Percentiles rank a stretch among this genome's conserved stretches.
Evolutionary conservation across 345 rosid species (phyloP).

Genomic region (Linum tenue): DNA sequence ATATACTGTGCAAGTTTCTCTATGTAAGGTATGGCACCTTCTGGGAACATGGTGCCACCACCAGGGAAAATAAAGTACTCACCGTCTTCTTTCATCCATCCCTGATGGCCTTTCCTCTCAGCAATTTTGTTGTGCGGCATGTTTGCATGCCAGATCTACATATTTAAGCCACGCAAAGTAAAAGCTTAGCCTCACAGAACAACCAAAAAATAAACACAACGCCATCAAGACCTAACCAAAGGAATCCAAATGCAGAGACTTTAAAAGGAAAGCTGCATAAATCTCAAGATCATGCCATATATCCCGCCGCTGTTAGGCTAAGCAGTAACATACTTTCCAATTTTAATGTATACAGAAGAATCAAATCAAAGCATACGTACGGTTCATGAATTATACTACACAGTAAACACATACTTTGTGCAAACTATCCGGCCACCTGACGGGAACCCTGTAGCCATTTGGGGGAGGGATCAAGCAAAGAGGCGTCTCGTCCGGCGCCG

Average conservation of each 20-base stretch:
- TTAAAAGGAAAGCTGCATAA: background rate
- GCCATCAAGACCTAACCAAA: background rate
- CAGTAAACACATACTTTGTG: slow-evolving; percentile 45
- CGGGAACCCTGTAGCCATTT: slow-evolving; percentile 60
- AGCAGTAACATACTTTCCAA: background rate
- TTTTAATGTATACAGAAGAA: background rate
- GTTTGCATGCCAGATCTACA: slow-evolving; percentile 91
- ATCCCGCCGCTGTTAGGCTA: background rate
- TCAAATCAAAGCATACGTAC: background rate
- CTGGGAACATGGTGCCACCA: slow-evolving; percentile 98
- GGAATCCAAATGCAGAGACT: background rate
- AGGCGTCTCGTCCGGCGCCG: slow-evolving; percentile 58
- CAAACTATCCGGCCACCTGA: slow-evolving; percentile 85
- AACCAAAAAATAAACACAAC: background rate
- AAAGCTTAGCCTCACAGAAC: background rate
- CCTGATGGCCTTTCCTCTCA: slow-evolving; percentile 95
- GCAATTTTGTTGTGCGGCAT: slow-evolving; percentile 98
- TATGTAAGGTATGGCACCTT: slow-evolving; percentile 79
- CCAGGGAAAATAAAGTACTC: slow-evolving; percentile 86
- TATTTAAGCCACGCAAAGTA: slow-evolving; percentile 2
- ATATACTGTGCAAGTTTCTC: slow-evolving; percentile 80
- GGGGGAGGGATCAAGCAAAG: slow-evolving; percentile 94
- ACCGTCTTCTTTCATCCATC: slow-evolving; percentile 95
- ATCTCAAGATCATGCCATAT: background rate
- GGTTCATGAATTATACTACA: background rate